A percentile compares a stretch with the other conserved stretches of the same genome.
phyloP scores from a whole-genome alignment of 2,329 filamentous ascomycete genomes.

The Paecilomyces formosus region DNA sequence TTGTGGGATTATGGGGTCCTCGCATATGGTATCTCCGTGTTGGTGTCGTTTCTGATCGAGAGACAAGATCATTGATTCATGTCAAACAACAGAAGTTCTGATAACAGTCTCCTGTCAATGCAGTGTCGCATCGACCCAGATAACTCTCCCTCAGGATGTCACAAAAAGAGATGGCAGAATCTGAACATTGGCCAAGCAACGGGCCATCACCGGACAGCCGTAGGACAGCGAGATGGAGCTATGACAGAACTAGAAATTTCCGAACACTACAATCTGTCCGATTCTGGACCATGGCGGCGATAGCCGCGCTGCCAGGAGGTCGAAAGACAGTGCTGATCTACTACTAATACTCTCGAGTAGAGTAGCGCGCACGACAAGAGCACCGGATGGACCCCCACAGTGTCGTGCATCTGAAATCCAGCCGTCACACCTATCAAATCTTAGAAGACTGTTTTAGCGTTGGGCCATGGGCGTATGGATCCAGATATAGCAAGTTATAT shows the following conservation, averaged over 20 bases:
- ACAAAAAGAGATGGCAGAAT: too few species aligned
- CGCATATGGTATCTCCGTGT: neutral
- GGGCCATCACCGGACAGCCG: neutral
- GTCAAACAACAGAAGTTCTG: neutral
- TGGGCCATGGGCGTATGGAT: neutral
- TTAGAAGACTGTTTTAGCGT: neutral
- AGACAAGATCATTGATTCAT: neutral
- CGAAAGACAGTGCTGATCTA: neutral
- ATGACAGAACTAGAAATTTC: neutral
- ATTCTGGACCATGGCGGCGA: neutral
- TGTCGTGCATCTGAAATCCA: neutral
- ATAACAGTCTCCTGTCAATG: neutral
- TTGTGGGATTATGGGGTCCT: neutral
- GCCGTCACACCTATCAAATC: neutral
- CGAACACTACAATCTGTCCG: neutral
- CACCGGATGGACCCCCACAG: neutral
- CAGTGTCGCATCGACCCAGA: neutral
- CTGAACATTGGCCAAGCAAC: neutral
- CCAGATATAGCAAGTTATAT: neutral
- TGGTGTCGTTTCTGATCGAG: neutral
- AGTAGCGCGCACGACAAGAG: neutral
- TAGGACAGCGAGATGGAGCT: neutral
- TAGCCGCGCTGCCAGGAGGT: neutral
- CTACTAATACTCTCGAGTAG: neutral
- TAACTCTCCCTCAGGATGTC: neutral